Conservation (phyloP, 2,329 filamentous ascomycete species). For the Pseudogymnoascus pannorum region DNA sequence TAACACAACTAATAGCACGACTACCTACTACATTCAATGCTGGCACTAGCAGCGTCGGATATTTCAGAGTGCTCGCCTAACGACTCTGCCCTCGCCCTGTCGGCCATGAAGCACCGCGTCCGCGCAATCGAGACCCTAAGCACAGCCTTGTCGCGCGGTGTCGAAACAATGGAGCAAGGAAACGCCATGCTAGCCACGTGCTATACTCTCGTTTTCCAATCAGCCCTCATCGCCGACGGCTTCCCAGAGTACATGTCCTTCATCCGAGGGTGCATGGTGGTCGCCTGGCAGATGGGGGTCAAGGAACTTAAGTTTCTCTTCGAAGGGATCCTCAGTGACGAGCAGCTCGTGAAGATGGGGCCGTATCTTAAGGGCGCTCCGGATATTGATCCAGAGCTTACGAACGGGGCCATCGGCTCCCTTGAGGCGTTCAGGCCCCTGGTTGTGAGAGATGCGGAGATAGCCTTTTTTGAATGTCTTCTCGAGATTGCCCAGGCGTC, state of each 20-base stretch:
- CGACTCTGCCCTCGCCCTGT: not conserved
- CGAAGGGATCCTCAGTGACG: slow-evolving; percentile 38
- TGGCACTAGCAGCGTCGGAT: slow-evolving; percentile 61
- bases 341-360: slow-evolving; percentile 35
- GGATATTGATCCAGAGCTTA: slow-evolving; percentile 39
- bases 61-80: not conserved
- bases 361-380: slow-evolving; percentile 40
- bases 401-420: slow-evolving; percentile 39
- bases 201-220: slow-evolving; percentile 52
- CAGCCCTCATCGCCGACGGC: slow-evolving; percentile 49
- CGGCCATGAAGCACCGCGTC: slow-evolving; percentile 50
- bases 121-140: slow-evolving; percentile 53
- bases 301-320: slow-evolving; percentile 43
- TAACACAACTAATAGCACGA: slow-evolving; percentile 40
- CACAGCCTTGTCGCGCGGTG: slow-evolving; percentile 28
- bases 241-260: slow-evolving; percentile 55
- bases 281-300: slow-evolving; percentile 48
- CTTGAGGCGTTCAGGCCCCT: slow-evolving; percentile 39
- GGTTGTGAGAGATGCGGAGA: slow-evolving; percentile 37
- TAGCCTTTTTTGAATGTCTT: slow-evolving; percentile 40
- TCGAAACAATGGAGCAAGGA: slow-evolving; percentile 42
- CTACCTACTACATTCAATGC: slow-evolving; percentile 63
- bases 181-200: slow-evolving; percentile 55
- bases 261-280: slow-evolving; percentile 48
- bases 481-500: slow-evolving; percentile 35